These are phyloP conservation scores for Dothistroma septosporum DNA, from an alignment of 2,329 filamentous ascomycete species.

Conservation along the genomic window DNA sequence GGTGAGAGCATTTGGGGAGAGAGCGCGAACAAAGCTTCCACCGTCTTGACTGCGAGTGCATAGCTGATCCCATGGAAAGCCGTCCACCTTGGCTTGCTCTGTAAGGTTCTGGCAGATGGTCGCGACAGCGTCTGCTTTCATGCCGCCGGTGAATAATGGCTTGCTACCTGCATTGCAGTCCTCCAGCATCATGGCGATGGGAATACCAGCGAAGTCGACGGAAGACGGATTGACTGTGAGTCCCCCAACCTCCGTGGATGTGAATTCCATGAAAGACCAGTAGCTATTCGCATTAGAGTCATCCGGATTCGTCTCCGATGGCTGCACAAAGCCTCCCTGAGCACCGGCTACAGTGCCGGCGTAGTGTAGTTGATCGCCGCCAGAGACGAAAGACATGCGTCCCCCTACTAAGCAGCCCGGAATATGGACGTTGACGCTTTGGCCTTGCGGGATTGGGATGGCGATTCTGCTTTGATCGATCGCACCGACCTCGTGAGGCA, in stretches of 20 bases:
- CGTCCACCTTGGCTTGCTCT: slow-evolving; percentile 51
- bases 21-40: slow-evolving; percentile 35
- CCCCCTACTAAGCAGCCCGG: background rate
- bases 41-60: slow-evolving; percentile 41
- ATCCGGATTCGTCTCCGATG: background rate
- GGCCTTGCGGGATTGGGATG: background rate
- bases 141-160: slow-evolving; percentile 50
- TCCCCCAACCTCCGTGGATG: slow-evolving; percentile 38
- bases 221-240: slow-evolving; percentile 37
- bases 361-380: background rate
- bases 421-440: background rate
- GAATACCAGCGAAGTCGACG: slow-evolving; percentile 34
- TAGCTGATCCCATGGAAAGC: slow-evolving; percentile 57
- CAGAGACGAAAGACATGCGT: background rate
- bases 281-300: background rate
- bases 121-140: slow-evolving; percentile 52
- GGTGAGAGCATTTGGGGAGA: slow-evolving; percentile 35
- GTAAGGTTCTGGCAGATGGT: slow-evolving; percentile 50
- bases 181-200: slow-evolving; percentile 47
- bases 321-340: background rate
- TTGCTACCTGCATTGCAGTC: slow-evolving; percentile 27
- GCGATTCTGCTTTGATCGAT: background rate
- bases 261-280: slow-evolving; percentile 43
- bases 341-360: background rate
- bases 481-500: background rate